phyloP scores from a whole-genome alignment of 2,329 filamentous ascomycete species.

The Penicillium sp. region DNA sequence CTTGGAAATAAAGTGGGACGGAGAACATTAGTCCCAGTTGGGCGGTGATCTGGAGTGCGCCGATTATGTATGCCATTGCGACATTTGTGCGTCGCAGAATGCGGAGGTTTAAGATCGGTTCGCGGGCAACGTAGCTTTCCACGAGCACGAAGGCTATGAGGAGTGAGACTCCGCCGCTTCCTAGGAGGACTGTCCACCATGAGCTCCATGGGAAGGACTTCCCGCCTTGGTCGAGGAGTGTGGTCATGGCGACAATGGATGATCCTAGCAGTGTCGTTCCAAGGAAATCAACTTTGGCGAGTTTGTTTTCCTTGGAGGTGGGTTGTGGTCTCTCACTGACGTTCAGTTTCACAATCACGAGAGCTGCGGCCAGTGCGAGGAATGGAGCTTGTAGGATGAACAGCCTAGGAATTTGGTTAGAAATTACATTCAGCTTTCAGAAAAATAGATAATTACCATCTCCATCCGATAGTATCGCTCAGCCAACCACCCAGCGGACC shows the following conservation, averaged over 20 bases:
- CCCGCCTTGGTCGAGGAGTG: slow-evolving; percentile 52
- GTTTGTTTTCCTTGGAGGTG: slow-evolving; percentile 7
- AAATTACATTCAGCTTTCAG: too few relatives aligned
- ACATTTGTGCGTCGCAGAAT: slow-evolving; percentile 36
- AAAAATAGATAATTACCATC: slow-evolving; percentile 49
- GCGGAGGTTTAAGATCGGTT: slow-evolving; percentile 38
- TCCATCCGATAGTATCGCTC: slow-evolving; percentile 63
- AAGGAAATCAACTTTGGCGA: slow-evolving; percentile 58
- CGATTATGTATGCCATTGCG: slow-evolving; percentile 40
- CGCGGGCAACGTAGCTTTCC: slow-evolving; percentile 32
- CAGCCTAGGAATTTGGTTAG: slow-evolving; percentile 18
- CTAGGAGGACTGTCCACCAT: slow-evolving; percentile 18
- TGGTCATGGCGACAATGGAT: slow-evolving; percentile 46
- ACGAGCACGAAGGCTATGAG: slow-evolving; percentile 29
- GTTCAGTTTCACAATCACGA: slow-evolving; percentile 47
- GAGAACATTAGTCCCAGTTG: slow-evolving; percentile 65
- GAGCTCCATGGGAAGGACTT: slow-evolving; percentile 38
- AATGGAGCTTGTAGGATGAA: slow-evolving; percentile 32
- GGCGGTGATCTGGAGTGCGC: slow-evolving; percentile 53
- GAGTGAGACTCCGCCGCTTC: slow-evolving; percentile 10
- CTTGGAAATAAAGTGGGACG: slow-evolving; percentile 68
- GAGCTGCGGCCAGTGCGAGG: slow-evolving; percentile 29
- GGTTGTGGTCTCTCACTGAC: slow-evolving; percentile 3
- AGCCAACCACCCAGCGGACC: slow-evolving; percentile 60
- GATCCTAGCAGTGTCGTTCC: slow-evolving; percentile 51